These are phyloP conservation scores for Wallacemonas sp. DNA, from an alignment of 208 protist genomes.

Conservation along the genomic window DNA sequence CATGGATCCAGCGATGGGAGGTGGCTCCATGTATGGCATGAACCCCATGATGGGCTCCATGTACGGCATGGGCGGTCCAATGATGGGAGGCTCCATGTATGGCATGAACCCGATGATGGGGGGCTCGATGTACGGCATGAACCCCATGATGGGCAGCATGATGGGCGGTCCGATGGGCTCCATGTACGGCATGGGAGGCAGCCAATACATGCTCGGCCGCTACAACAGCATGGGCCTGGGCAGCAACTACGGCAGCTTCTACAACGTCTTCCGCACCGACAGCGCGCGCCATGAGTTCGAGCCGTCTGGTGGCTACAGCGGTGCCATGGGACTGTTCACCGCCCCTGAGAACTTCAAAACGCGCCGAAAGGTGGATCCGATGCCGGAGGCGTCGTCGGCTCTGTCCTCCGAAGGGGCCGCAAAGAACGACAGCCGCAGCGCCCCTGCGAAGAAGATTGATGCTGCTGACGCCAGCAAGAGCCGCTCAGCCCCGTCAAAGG, in stretches of 20 bases:
- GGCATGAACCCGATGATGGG: constrained; percentile 18
- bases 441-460: constrained; percentile 8
- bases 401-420: constrained; percentile 1
- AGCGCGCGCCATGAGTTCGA: constrained; percentile 12
- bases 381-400: constrained; percentile 26
- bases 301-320: constrained; percentile 28
- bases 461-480: constrained; percentile 12
- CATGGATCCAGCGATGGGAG: constrained; percentile 6
- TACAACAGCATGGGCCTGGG: constrained; percentile 32
- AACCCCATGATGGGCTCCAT: constrained; percentile 11
- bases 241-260: constrained; percentile 23
- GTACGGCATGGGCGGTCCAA: constrained; percentile 17
- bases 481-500: background rate
- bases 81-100: constrained; percentile 18
- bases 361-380: constrained; percentile 27
- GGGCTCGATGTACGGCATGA: constrained; percentile 14
- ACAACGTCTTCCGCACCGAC: constrained; percentile 12
- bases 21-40: constrained; percentile 16
- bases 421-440: constrained; percentile 1
- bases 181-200: constrained; percentile 38
- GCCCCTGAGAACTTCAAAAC: constrained; percentile 20
- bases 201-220: constrained; percentile 15
- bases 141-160: constrained; percentile 13
- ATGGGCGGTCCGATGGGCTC: constrained; percentile 8
- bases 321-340: constrained; percentile 30